Percentiles rank a stretch among this genome's conserved stretches.
These are phyloP conservation scores for Alternaria metachromatica DNA, from an alignment of 2,329 filamentous ascomycete genomes.

Conservation along the genomic window DNA sequence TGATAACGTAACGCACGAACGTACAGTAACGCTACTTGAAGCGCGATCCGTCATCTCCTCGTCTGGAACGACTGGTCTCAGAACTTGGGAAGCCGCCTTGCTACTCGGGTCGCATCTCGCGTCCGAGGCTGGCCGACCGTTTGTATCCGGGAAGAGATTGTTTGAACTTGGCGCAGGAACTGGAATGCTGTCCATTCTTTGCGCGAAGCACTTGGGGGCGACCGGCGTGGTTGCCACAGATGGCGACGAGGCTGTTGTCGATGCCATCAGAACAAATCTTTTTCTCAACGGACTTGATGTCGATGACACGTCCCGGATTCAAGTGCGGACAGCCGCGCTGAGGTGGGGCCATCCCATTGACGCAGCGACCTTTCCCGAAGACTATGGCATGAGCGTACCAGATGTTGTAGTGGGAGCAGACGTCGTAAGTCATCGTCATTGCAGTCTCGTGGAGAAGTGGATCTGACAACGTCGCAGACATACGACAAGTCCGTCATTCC, in stretches of 20 bases:
- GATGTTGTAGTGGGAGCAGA: slow-evolving; percentile 78
- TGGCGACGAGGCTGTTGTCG: slow-evolving; percentile 74
- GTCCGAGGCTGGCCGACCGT: slow-evolving; percentile 49
- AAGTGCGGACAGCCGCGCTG: slow-evolving; percentile 61
- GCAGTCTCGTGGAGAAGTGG: slow-evolving; percentile 12
- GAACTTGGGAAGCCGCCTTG: slow-evolving; percentile 82
- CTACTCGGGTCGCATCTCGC: slow-evolving; percentile 74
- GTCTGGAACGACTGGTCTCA: slow-evolving; percentile 74
- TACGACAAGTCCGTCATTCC: slow-evolving; percentile 72
- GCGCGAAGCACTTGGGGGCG: slow-evolving; percentile 69
- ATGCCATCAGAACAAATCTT: slow-evolving; percentile 70
- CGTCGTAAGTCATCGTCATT: slow-evolving; percentile 57
- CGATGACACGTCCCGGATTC: slow-evolving; percentile 32
- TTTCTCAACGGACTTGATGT: slow-evolving; percentile 70
- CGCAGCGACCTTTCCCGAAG: slow-evolving; percentile 64
- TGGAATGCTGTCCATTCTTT: slow-evolving; percentile 76
- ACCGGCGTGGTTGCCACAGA: slow-evolving; percentile 72
- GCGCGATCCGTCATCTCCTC: slow-evolving; percentile 72
- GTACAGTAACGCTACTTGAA: slow-evolving; percentile 70
- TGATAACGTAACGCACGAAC: slow-evolving; percentile 25
- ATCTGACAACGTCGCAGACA: slow-evolving; percentile 56
- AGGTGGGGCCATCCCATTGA: slow-evolving; percentile 69
- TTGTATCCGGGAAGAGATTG: slow-evolving; percentile 63
- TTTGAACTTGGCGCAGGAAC: slow-evolving; percentile 80
- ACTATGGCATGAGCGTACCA: slow-evolving; percentile 54